Percentiles rank a stretch among this genome's conserved stretches.
These are phyloP conservation scores for Solanum sitiens DNA, from an alignment of 257 asterid species.

Conservation along the genomic window DNA sequence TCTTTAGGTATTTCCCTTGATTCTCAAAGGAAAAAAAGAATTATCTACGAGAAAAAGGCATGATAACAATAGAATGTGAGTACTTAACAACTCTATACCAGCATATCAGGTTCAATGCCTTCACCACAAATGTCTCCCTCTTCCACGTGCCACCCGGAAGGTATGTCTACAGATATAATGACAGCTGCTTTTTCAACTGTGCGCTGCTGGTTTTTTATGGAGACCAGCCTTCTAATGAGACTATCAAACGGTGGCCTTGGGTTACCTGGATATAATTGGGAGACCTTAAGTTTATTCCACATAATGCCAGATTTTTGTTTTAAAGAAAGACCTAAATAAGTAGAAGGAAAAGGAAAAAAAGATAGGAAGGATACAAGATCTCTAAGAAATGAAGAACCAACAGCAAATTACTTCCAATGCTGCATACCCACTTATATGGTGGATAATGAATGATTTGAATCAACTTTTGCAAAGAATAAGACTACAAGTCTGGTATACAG, in stretches of 20 bases:
- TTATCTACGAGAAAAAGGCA: neutral
- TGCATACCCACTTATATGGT: neutral
- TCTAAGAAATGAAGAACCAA: neutral
- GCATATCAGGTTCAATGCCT: slow-evolving; percentile 27
- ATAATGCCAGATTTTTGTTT: neutral
- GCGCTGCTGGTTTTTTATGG: neutral
- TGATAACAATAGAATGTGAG: neutral
- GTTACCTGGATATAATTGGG: slow-evolving; percentile 5
- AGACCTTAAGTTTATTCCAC: neutral
- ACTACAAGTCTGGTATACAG: neutral
- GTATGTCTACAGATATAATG: slow-evolving; percentile 24
- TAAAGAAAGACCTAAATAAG: neutral
- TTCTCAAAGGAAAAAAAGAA: neutral
- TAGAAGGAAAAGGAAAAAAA: neutral
- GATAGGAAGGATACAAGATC: neutral
- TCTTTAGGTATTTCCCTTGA: neutral
- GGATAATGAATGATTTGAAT: neutral
- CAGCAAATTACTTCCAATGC: neutral
- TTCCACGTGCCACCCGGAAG: slow-evolving; percentile 32
- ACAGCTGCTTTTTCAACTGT: slow-evolving; percentile 1
- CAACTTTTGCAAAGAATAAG: neutral
- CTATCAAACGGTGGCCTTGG: slow-evolving; percentile 20
- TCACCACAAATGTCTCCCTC: slow-evolving; percentile 14
- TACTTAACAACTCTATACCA: slow-evolving; percentile 11
- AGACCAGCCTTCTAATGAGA: slow-evolving; percentile 11